Conservation (phyloP, 2,329 filamentous ascomycete species). For the Dendryphion nanum region DNA sequence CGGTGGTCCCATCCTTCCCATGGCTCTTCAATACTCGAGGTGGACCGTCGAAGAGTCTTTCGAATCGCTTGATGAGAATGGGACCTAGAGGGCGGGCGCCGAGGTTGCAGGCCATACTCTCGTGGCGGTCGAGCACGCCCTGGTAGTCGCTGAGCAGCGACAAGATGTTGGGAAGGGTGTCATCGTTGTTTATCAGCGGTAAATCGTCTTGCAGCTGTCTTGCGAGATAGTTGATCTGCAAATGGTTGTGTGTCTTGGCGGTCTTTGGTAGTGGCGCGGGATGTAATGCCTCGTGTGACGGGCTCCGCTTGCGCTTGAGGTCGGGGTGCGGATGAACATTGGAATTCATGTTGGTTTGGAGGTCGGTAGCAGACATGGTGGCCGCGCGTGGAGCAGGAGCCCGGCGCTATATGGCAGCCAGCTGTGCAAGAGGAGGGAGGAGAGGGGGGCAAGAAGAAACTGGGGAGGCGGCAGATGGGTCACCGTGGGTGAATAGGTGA, state of each 20-base stretch:
- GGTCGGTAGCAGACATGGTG: conserved; percentile 24
- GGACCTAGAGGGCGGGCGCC: conserved; percentile 80
- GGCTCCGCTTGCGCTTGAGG: conserved; percentile 50
- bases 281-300: conserved; percentile 36
- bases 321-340: conserved; percentile 18
- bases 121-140: conserved; percentile 79
- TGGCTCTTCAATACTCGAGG: conserved; percentile 65
- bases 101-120: conserved; percentile 81
- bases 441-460: not conserved
- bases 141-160: conserved; percentile 76
- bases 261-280: conserved; percentile 47
- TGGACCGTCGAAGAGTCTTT: conserved; percentile 79
- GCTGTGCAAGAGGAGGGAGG: conserved; percentile 11
- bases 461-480: conserved; percentile 1
- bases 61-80: conserved; percentile 80
- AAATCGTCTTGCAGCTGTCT: conserved; percentile 62
- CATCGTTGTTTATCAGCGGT: conserved; percentile 61
- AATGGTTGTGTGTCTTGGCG: conserved; percentile 57
- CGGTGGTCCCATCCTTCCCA: conserved; percentile 58
- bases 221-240: conserved; percentile 68
- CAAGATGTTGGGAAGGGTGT: conserved; percentile 72
- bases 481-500: conserved; percentile 3
- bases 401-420: too few species aligned
- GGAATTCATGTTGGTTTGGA: conserved; percentile 17
- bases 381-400: not conserved